Percentiles rank a stretch among this genome's conserved stretches.
phyloP scores from a whole-genome alignment of 2,329 filamentous ascomycete genomes.

The Berkeleyomyces rouxiae region DNA sequence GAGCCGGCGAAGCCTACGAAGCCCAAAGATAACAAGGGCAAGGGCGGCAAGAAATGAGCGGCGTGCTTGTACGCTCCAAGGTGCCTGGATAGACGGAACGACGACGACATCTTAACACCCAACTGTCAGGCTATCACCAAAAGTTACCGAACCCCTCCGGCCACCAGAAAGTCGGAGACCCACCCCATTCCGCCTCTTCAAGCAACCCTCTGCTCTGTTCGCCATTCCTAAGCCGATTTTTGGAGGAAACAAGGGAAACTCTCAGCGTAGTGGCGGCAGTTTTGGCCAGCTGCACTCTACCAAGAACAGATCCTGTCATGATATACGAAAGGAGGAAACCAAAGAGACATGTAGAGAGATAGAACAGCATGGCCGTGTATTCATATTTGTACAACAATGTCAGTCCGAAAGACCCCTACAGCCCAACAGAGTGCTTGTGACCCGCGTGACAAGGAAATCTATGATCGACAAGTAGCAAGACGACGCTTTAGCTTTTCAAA shows the following conservation, averaged over 20 bases:
- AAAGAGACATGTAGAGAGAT: not conserved
- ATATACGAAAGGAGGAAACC: not conserved
- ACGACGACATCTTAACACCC: not conserved
- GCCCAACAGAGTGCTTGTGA: not conserved
- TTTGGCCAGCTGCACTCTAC: not conserved
- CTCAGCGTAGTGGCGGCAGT: not conserved
- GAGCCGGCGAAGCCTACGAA: conserved; percentile 17
- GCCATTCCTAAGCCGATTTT: not conserved
- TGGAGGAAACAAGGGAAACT: not conserved
- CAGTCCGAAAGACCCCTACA: not conserved
- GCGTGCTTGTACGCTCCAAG: not conserved
- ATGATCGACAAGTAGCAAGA: not conserved
- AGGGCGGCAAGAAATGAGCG: conserved; percentile 29
- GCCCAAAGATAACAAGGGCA: conserved; percentile 18
- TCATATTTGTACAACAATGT: conserved; percentile 8
- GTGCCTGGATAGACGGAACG: not conserved
- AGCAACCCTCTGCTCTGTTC: not conserved
- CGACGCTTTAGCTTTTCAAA: not conserved
- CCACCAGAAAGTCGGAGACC: no score
- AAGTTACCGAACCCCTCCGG: no score
- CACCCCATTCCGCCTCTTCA: not conserved
- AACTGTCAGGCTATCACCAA: not conserved
- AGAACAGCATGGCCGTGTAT: conserved; percentile 7
- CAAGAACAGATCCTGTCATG: not conserved
- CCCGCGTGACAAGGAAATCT: not conserved